Evolutionary conservation across 2,329 filamentous ascomycete species (phyloP), one percentile per base, ranked within the genome.

Genomic region (Alternaria sp.): DNA sequence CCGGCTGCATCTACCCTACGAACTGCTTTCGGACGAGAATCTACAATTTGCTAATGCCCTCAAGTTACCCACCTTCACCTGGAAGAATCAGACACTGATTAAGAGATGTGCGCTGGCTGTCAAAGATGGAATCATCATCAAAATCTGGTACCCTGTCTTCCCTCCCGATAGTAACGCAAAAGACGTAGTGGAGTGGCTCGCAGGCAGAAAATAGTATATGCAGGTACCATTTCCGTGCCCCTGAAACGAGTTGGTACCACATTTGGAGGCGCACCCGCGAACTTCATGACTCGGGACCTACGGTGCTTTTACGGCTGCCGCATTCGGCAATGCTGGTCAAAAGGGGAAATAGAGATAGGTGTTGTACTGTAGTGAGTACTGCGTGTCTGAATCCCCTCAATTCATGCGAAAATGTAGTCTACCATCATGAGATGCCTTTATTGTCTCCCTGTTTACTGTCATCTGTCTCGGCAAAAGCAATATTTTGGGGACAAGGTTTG

Each of bases 121-220:
- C 25, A 66, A 79, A 56, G 73, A 81, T 63, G 80, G 80, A 6
- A 78, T 69, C 65, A 73, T 83, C 36, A 62, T 77, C 45, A 79
- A 78, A 63, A 75, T 80, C 18, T 82, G 76, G 72, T 83, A 81
- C 73, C 80, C 78, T n/a, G 79, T 82, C 8, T 82, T 64, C 77
- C 63, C 80, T 51, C 78, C 81, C 16, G 74, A 81, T 63, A 66
- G 74, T 59, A 81, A 77, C 63, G 79, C 80, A 10, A 73, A 74
- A 59, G 74, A 80, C 57, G 74, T 80, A 36, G 64, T 79, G 54
- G 67, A 71, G 60, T 82, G 74, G 75, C 64, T 72, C 52, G 59
- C 63, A 65, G 53, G 45, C 65, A 65, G 51, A 65, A 67, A 67
- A 62, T 71, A 69, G 65, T 60, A 62, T 57, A 59, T 49, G 60